phyloP scores from a whole-genome alignment of 1,284 basidiomycete genomes.

The Inonotus obliquus region DNA sequence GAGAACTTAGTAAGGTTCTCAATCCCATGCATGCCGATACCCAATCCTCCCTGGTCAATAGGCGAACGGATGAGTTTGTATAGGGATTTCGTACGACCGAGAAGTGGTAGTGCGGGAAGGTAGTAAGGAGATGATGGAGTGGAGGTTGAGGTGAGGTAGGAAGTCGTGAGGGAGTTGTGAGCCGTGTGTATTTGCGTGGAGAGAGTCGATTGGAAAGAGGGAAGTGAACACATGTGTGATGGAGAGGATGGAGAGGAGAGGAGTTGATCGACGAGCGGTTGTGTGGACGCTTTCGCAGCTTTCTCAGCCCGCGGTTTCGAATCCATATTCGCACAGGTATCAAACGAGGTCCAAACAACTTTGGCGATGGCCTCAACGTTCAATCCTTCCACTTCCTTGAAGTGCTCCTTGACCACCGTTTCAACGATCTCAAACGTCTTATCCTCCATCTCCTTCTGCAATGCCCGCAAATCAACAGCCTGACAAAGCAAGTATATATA shows the following conservation, averaged over 20 bases:
- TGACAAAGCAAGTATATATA: slow-evolving; percentile 79
- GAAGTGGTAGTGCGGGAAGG: slow-evolving; percentile 55
- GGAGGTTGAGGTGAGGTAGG: slow-evolving; percentile 39
- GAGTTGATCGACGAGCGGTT: slow-evolving; percentile 56
- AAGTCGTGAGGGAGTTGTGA: slow-evolving; percentile 27
- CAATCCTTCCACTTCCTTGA: slow-evolving; percentile 37
- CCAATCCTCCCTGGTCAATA: slow-evolving; percentile 54
- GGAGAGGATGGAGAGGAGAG: slow-evolving; percentile 25
- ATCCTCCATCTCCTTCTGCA: slow-evolving; percentile 59
- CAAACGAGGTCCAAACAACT: slow-evolving; percentile 43
- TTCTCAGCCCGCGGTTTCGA: slow-evolving; percentile 58
- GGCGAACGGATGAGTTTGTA: slow-evolving; percentile 78
- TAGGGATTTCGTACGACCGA: slow-evolving; percentile 59
- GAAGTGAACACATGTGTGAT: slow-evolving; percentile 29
- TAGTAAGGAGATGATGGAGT: slow-evolving; percentile 42
- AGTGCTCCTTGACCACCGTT: slow-evolving; percentile 46
- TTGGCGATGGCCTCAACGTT: slow-evolving; percentile 31
- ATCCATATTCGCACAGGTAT: slow-evolving; percentile 69
- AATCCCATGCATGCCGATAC: slow-evolving; percentile 67
- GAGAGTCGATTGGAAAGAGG: slow-evolving; percentile 26
- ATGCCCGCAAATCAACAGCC: slow-evolving; percentile 73
- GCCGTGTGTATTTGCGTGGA: slow-evolving; percentile 23
- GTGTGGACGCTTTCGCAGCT: slow-evolving; percentile 57
- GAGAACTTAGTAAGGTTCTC: slow-evolving; percentile 59
- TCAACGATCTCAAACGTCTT: slow-evolving; percentile 45